Evolutionary conservation across 306 rosid genomes (phyloP), one percentile per base, ranked within the genome.

Genomic region (Castanospermum australe): DNA sequence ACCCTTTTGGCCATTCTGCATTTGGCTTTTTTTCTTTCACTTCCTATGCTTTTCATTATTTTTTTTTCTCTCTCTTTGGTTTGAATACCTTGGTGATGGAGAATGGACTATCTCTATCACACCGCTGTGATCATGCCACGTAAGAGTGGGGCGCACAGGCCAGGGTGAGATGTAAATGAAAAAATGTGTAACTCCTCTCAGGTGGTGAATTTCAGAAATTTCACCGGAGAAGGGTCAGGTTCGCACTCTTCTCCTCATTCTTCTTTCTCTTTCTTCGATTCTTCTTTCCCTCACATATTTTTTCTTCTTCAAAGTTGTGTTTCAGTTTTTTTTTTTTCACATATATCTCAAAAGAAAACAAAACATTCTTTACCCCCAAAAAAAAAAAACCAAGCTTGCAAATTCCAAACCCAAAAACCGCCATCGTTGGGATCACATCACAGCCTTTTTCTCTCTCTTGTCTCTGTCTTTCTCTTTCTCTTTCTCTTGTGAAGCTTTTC

Each of bases 361-460:
- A 11, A 50, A 22, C 61, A 56, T 72, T 44, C 35, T 7, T 15
- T 25, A 21, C 45, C 32, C 0, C 11, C 62, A 25, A 28, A 15
- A 28, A 28, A 3, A 28, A 28, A 28, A 28, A 28, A 30, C 22
- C 42, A 52, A 77, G 18, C 83, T 67, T 45, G 17, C 61, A 44
- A 75, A 71, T 82, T 78, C 64, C 77, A 52, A 86, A 71, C 75
- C 70, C 81, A 30, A 28, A 70, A 86, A 75, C 83, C 87, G 75
- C 87, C 79, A 21, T 80, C 77, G 21, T 39, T 55, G 79, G 84
- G 73, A 65, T 77, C 79, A 71, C 39, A 59, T 62, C 73, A 47
- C 73, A 73, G 52, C 71, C 64, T 30, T 17, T 55, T 5, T 22
- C 9, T 20, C 24, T 13, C 14, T 35, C 22, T 10, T 10, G 9